These are phyloP conservation scores for Citrus reticulata DNA, from an alignment of 345 rosid genomes.

Conservation along the genomic window DNA sequence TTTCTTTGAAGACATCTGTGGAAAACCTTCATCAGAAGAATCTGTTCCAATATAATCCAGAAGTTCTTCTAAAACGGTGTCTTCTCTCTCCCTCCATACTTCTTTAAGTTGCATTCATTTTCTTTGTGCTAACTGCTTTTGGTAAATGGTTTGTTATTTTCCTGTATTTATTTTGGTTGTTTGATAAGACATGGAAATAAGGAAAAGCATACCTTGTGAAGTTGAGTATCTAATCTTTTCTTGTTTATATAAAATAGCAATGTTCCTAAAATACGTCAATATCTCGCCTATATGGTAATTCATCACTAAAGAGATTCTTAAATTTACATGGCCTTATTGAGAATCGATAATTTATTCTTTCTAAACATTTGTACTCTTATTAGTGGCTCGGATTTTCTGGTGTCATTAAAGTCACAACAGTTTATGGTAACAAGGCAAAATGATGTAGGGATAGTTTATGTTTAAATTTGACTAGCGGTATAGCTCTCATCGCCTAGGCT, in stretches of 20 bases:
- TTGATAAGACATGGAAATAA: not conserved
- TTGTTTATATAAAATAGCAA: not conserved
- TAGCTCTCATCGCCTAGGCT: not conserved
- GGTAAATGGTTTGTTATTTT: not conserved
- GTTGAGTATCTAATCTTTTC: not conserved
- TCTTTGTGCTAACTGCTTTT: not conserved
- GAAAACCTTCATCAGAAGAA: constrained; percentile 65
- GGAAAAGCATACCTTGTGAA: not conserved
- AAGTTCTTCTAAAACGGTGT: constrained; percentile 76
- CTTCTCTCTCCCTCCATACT: not conserved
- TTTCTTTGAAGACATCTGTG: constrained; percentile 61
- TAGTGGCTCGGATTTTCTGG: not conserved
- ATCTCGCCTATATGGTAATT: not conserved
- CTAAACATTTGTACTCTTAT: not conserved
- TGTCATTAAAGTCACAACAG: not conserved
- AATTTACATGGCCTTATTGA: no score
- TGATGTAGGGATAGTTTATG: not conserved
- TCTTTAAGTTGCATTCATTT: not conserved
- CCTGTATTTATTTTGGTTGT: not conserved
- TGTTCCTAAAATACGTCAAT: not conserved
- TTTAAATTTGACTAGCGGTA: not conserved
- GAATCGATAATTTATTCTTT: not conserved
- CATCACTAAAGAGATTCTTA: not conserved
- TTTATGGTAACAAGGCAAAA: not conserved
- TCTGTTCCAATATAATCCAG: constrained; percentile 76